Base-by-base conservation (phyloP, 139 green algal genomes). In the Yamagishiella unicocca region DNA sequence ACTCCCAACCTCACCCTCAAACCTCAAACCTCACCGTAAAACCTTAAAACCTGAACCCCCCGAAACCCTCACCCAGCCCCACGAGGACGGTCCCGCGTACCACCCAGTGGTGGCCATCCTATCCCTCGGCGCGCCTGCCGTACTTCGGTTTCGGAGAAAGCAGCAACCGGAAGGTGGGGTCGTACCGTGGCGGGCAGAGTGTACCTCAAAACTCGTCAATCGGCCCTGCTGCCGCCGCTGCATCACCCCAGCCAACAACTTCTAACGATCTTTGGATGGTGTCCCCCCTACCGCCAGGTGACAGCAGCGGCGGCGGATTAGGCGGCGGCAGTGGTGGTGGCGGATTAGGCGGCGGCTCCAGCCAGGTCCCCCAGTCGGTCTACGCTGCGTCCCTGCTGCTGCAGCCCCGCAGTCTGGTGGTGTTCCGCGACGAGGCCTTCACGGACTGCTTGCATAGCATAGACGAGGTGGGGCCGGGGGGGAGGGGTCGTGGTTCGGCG, bases 61-160 rank as follows among this genome's bases (percentile, higher is more conserved):
- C 33, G 22, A 9, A 19, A 24, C 10, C 46, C 31, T 6, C 35
- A 12, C 37, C 38, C 78, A 96, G 92, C 72, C 92, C 9, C 93
- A 96, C 66, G 83, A 95, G 83, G 94, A 96, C 83, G 94, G 94
- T 19, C 94, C 94, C 2, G 43, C 93, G 17, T 96, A 96, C 71
- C 62, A 83, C 61, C 89, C 93, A 29, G 89, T 55, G 45, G 84
- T 96, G 25, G 90, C 77, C 70, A 97, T 97, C 72, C 38, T 96
- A 4, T 94, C 90, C 0, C 76, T 95, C 40, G 93, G 89, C 2
- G 88, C 71, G 4, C 90, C 93, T 19, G 90, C 91, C 14, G 93
- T 97, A 53, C 89, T 97, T 35, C 71, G 88, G 21, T 97, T 97
- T 89, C 88, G 85, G 64, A 71, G 84, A 10, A 96, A 95, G 64